Evolutionary conservation across 305 asterid genomes (phyloP).

Genomic region (Ajuga reptans): DNA sequence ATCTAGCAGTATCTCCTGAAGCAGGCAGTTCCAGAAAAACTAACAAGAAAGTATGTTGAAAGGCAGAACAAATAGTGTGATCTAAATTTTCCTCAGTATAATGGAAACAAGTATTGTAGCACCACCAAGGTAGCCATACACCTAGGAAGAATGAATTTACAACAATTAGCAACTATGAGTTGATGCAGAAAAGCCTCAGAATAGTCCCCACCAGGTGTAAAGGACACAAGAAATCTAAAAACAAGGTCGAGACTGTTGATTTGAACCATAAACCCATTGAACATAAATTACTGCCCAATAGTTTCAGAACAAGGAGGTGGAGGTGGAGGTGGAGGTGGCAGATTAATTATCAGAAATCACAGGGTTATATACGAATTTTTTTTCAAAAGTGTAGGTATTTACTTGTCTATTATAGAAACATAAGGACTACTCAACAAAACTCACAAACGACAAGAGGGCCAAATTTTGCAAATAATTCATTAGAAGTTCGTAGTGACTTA

Average conservation of each 20-base stretch:
- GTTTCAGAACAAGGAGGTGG: neutral
- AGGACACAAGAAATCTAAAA: neutral
- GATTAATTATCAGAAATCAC: neutral
- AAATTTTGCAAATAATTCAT: neutral
- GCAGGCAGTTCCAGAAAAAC: conserved; percentile 3
- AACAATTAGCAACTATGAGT: neutral
- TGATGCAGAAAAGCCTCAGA: neutral
- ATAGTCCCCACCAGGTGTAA: neutral
- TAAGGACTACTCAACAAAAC: neutral
- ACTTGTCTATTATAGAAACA: neutral
- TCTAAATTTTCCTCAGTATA: neutral
- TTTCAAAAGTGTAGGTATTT: neutral
- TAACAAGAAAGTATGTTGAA: neutral
- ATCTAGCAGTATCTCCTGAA: neutral
- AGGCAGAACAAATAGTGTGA: neutral
- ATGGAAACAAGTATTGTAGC: neutral
- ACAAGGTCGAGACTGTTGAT: neutral
- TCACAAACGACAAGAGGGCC: neutral
- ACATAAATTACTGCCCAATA: neutral
- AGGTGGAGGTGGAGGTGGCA: neutral
- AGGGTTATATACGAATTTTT: neutral
- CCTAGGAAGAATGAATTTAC: neutral
- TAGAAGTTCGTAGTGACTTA: neutral
- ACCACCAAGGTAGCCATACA: neutral
- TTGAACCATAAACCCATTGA: neutral